Percentiles rank a stretch among this genome's conserved stretches.
These are phyloP conservation scores for Dactylonectria estremocensis DNA, from an alignment of 2,329 filamentous ascomycete genomes.

Conservation along the genomic window DNA sequence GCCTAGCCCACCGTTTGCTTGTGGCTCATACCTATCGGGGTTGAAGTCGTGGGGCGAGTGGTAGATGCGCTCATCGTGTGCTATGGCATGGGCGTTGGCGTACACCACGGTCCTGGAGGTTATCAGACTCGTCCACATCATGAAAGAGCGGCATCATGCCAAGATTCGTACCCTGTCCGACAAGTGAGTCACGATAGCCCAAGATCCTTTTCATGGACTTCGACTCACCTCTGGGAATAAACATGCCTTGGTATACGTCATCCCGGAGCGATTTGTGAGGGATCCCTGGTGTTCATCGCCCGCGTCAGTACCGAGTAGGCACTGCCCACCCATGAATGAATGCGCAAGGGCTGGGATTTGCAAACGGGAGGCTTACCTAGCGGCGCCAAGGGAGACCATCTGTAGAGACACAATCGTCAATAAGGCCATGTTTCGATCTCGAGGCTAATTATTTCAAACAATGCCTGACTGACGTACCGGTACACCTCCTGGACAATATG, in stretches of 20 bases:
- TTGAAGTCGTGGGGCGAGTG: slow-evolving; percentile 60
- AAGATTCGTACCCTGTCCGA: slow-evolving; percentile 38
- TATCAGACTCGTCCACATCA: slow-evolving; percentile 40
- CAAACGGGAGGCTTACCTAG: slow-evolving; percentile 52
- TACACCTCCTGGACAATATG: slow-evolving; percentile 62
- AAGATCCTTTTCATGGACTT: neutral
- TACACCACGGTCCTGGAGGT: slow-evolving; percentile 55
- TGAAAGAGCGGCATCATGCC: slow-evolving; percentile 7
- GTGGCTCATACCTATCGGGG: slow-evolving; percentile 60
- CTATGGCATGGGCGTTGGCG: slow-evolving; percentile 61
- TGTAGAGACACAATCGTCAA: slow-evolving; percentile 10
- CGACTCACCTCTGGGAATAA: slow-evolving; percentile 66
- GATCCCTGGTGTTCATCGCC: slow-evolving; percentile 52
- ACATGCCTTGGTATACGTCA: slow-evolving; percentile 70
- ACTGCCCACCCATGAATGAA: neutral
- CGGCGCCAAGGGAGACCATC: slow-evolving; percentile 61
- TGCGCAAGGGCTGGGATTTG: slow-evolving; percentile 16
- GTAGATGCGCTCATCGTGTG: slow-evolving; percentile 59
- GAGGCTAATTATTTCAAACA: neutral
- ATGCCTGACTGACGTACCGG: slow-evolving; percentile 44
- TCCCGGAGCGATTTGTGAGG: slow-evolving; percentile 70
- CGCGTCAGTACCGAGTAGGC: slow-evolving; percentile 32
- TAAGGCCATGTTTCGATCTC: slow-evolving; percentile 18
- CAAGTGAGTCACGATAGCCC: slow-evolving; percentile 20
- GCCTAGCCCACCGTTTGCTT: slow-evolving; percentile 50